Evolutionary conservation across 1,139 yeast genomes (phyloP).

Genomic region (Diutina mesorugosa): DNA sequence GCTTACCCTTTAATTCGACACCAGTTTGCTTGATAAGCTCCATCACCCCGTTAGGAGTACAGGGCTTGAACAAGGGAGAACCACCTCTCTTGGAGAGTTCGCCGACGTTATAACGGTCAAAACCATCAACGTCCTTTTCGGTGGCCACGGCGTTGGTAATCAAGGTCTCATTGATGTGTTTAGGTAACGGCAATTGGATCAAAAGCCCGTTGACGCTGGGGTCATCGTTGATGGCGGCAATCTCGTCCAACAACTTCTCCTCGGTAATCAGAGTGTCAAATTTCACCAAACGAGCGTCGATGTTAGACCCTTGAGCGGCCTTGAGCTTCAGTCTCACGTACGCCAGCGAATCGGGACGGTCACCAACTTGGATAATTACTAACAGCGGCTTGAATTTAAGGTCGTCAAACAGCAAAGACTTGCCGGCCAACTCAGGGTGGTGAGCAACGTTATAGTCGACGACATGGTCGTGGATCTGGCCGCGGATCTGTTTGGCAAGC

Average conservation of each 20-base stretch:
- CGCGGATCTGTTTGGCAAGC: slow-evolving; percentile 26
- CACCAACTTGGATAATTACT: slow-evolving; percentile 64
- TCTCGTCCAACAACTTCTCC: slow-evolving; percentile 30
- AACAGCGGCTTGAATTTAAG: slow-evolving; percentile 46
- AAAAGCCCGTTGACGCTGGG: slow-evolving; percentile 56
- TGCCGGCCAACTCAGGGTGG: slow-evolving; percentile 9
- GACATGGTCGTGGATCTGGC: slow-evolving; percentile 29
- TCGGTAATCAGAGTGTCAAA: slow-evolving; percentile 45
- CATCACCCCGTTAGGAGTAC: slow-evolving; percentile 72
- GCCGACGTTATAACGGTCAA: slow-evolving; percentile 63
- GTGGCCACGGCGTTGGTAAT: slow-evolving; percentile 58
- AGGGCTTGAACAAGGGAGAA: slow-evolving; percentile 57
- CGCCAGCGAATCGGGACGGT: slow-evolving; percentile 65
- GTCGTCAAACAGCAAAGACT: slow-evolving; percentile 13
- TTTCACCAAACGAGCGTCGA: slow-evolving; percentile 43
- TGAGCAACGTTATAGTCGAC: slow-evolving; percentile 22
- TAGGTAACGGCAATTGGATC: slow-evolving; percentile 64
- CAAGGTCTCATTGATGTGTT: slow-evolving; percentile 52
- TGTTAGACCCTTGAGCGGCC: slow-evolving; percentile 60
- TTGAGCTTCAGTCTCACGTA: slow-evolving; percentile 66
- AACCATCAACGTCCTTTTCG: slow-evolving; percentile 72
- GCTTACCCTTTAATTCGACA: slow-evolving; percentile 45
- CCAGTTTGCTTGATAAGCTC: slow-evolving; percentile 55
- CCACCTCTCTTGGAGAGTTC: slow-evolving; percentile 67
- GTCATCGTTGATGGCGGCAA: slow-evolving; percentile 47